Evolutionary conservation across 2,329 filamentous ascomycete species (phyloP), one percentile per base, ranked within the genome.

Genomic region (Fusarium tanahbumbuense): DNA sequence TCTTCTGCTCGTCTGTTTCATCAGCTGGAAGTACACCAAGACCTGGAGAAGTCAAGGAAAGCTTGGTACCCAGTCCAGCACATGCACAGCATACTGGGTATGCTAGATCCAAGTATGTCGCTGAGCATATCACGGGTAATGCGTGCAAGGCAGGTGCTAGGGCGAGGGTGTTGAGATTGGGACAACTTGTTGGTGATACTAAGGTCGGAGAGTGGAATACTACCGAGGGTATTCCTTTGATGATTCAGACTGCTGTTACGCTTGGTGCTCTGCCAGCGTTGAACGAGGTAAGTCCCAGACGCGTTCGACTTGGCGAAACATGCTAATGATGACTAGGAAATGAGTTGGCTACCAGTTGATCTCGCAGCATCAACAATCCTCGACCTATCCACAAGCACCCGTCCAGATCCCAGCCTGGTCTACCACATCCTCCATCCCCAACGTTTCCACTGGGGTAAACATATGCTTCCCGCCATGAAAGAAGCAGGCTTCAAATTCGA

Each of bases 211-310:
- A 83, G 13, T 88, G 86, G 86, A 87, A 85, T 69, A 76, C 76
- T 1, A 83, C 80, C 0, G 86, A 87, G 71, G 86, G 83, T 5
- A 84, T 87, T 20, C 83, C 87, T 2, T 74, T 88, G 57, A 85
- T 88, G 79, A 77, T 89, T 1, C 82, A 82, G 64, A 81, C 79
- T 5, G 83, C 83, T 0, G 72, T 77, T 3, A 85, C 83, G 0
- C 78, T 85, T 13, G 83, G 83, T 3, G 80, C 81, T 2, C 74
- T 88, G 3, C 87, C 86, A 0, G 73, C 74, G 12, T 76, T 88
- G 4, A 74, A 81, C 4, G 84, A 87, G 75, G 67, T 64, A 27
- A 56, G 50, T 4, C 8, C 8, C 23, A 23, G 23, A 23, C 23
- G 23, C 23, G 23, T 23, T 23, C 5, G 23, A 6, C 6, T 23